These are phyloP conservation scores for Candida pseudoviswanathii DNA, from an alignment of 1,139 yeast species.

Conservation along the genomic window DNA sequence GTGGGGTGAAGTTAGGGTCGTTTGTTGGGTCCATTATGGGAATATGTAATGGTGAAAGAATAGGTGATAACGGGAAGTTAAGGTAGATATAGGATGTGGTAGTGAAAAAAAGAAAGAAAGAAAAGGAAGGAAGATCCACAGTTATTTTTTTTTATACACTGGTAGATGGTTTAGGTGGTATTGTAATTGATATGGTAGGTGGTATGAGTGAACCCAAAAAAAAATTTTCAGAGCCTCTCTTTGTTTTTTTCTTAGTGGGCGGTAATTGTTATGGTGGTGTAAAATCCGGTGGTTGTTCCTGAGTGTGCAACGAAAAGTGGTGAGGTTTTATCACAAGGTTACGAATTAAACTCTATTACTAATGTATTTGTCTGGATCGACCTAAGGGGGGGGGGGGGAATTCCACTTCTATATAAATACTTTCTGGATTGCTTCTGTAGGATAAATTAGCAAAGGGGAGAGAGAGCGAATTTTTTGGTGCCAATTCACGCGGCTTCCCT, in stretches of 20 bases:
- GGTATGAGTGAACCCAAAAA: background rate
- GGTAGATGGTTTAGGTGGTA: background rate
- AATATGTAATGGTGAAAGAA: too few species aligned
- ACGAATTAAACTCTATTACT: background rate
- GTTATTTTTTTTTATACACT: background rate
- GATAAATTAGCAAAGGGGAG: too few species aligned
- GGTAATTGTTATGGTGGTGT: background rate
- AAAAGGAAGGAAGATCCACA: background rate
- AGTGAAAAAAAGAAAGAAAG: background rate
- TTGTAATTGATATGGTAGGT: background rate
- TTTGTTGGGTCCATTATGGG: conserved; percentile 74
- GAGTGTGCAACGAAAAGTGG: background rate
- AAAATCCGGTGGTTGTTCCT: background rate
- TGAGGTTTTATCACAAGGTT: background rate
- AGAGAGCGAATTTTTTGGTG: too few species aligned
- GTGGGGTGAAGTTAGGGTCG: conserved; percentile 78
- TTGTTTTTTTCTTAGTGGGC: background rate
- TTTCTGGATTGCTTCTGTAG: too few species aligned
- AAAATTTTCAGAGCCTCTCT: background rate
- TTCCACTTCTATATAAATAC: background rate
- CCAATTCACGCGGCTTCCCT: too few species aligned
- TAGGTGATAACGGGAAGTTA: too few species aligned
- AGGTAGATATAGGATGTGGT: background rate
- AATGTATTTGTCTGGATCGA: background rate
- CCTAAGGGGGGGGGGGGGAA: background rate